Percentiles rank a stretch among this genome's conserved stretches.
Evolutionary conservation across 768 basidiomycete genomes (phyloP).

Genomic region (Kwoniella newhampshirensis): DNA sequence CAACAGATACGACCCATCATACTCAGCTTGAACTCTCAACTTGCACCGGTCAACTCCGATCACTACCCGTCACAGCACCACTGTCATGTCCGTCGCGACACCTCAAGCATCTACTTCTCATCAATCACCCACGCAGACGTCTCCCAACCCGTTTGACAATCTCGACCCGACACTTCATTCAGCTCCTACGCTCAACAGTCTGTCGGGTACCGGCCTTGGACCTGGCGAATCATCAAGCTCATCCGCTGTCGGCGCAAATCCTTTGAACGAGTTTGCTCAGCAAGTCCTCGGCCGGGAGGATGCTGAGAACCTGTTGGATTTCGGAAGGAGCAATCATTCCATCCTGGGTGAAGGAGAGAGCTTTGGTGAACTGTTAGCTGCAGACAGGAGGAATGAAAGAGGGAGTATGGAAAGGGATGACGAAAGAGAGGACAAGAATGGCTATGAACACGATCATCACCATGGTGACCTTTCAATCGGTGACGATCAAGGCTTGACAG

Average conservation of each 20-base stretch:
- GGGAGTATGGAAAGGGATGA: conserved; percentile 1
- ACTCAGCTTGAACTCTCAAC: too few species aligned
- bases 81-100: conserved; percentile 15
- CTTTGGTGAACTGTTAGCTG: conserved; percentile 24
- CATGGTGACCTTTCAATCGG: conserved; percentile 1
- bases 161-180: conserved; percentile 26
- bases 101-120: neutral
- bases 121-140: neutral
- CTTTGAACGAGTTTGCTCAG: conserved; percentile 35
- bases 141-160: conserved; percentile 13
- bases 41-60: too few species aligned
- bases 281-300: conserved; percentile 27
- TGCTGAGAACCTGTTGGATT: conserved; percentile 22
- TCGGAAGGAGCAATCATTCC: conserved; percentile 12
- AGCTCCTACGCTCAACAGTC: conserved; percentile 15
- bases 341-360: conserved; percentile 16
- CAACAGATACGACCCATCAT: too few species aligned
- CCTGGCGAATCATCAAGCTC: neutral
- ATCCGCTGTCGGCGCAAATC: conserved; percentile 16
- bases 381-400: conserved; percentile 19
- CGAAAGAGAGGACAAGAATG: neutral
- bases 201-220: conserved; percentile 3
- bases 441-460: neutral
- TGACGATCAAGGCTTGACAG: neutral
- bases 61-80: neutral